phyloP scores from a whole-genome alignment of 2,329 filamentous ascomycete genomes.

The Arthrobotrys conoides region DNA sequence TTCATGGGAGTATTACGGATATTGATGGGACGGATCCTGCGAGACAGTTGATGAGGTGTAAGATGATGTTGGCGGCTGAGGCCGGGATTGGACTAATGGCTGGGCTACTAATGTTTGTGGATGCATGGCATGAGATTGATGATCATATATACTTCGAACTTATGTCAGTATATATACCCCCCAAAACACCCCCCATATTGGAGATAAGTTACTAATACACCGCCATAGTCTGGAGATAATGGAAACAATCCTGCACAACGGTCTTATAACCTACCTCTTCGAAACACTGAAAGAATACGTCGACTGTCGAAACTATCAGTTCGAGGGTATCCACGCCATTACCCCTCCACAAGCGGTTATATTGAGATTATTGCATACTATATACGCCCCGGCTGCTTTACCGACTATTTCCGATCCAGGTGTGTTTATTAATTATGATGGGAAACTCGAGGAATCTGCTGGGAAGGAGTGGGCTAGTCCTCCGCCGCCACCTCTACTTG shows the following conservation, averaged over 20 bases:
- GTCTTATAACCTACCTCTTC: slow-evolving; percentile 64
- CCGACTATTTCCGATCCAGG: slow-evolving; percentile 57
- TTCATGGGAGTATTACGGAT: slow-evolving; percentile 63
- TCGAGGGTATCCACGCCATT: slow-evolving; percentile 57
- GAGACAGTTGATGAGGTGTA: slow-evolving; percentile 64
- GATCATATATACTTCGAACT: slow-evolving; percentile 64
- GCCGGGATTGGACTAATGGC: slow-evolving; percentile 63
- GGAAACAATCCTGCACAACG: slow-evolving; percentile 64
- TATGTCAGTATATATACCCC: slow-evolving; percentile 63
- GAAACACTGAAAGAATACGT: slow-evolving; percentile 64
- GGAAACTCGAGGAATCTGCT: slow-evolving; percentile 37
- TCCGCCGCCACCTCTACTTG: slow-evolving; percentile 14
- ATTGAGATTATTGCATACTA: slow-evolving; percentile 51
- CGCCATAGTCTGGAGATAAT: slow-evolving; percentile 62
- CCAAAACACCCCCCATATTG: background rate
- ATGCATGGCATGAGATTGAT: slow-evolving; percentile 64
- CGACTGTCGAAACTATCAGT: slow-evolving; percentile 57
- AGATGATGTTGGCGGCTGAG: slow-evolving; percentile 64
- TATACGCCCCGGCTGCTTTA: slow-evolving; percentile 54
- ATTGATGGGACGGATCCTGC: slow-evolving; percentile 64
- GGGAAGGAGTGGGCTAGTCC: slow-evolving; percentile 27
- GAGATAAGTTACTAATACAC: slow-evolving; percentile 1
- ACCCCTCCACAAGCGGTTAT: slow-evolving; percentile 57
- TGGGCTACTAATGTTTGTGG: slow-evolving; percentile 64
- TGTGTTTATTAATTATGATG: slow-evolving; percentile 56